These are phyloP conservation scores for Globisporangium cystogenes DNA, from an alignment of 352 stramenopile genomes.

Conservation along the genomic window DNA sequence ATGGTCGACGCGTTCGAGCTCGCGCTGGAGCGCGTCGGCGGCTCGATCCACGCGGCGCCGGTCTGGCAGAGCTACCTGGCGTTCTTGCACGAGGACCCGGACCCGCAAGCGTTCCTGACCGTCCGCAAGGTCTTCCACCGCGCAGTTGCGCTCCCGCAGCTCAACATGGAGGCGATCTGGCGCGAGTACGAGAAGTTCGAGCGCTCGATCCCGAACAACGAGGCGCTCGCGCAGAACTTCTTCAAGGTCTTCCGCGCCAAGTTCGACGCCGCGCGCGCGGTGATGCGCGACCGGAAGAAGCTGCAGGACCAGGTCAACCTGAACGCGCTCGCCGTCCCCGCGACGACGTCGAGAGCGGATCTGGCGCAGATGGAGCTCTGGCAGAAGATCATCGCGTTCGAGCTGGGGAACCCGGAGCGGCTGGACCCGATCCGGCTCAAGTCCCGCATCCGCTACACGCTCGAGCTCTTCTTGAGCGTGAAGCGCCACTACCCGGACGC, in stretches of 20 bases:
- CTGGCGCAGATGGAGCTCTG: constrained; percentile 58
- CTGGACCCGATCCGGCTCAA: constrained; percentile 76
- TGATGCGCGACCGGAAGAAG: constrained; percentile 82
- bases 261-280: constrained; percentile 72
- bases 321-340: constrained; percentile 57
- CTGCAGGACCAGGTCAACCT: constrained; percentile 73
- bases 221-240: constrained; percentile 79
- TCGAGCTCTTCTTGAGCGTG: constrained; percentile 76
- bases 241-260: constrained; percentile 86
- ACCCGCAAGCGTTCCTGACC: constrained; percentile 66
- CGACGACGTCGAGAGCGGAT: constrained; percentile 23
- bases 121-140: constrained; percentile 85
- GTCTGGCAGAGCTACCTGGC: constrained; percentile 82
- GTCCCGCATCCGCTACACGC: constrained; percentile 75
- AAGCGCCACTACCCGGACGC: constrained; percentile 73
- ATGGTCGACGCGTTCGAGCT: constrained; percentile 86
- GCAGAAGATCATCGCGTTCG: constrained; percentile 77
- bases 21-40: constrained; percentile 75
- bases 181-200: constrained; percentile 89
- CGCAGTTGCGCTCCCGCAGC: constrained; percentile 66
- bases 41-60: constrained; percentile 66
- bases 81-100: constrained; percentile 75
- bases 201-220: constrained; percentile 83
- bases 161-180: constrained; percentile 80
- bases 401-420: constrained; percentile 74